Evolutionary conservation across 139 green algal species (phyloP), one percentile per base, ranked within the genome.

Genomic region (Chlorella sp.): DNA sequence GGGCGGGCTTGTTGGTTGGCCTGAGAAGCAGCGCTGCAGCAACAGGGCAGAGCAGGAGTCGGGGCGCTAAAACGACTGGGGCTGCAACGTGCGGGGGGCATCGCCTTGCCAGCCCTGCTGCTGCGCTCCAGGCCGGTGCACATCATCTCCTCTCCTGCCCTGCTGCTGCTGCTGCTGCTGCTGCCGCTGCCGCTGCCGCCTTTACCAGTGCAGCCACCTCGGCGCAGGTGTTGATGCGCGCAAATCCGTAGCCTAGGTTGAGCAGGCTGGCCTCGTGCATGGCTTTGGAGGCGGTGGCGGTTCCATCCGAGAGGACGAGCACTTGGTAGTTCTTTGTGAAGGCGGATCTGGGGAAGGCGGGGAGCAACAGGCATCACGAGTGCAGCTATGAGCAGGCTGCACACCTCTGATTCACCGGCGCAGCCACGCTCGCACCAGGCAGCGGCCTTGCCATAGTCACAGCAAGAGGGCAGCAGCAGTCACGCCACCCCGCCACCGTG

Each of bases 301-400:
- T 86, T 41, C 82, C 72, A 36, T 86, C 82, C 2, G 38, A 60
- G 0, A 80, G 73, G 38, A 86, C 73, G 9, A 86, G 32, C 17
- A 86, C 82, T 8, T 74, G 48, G 58, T 68, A 82, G 73, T 76
- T 56, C 32, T 86, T 73, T 26, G 58, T 82, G 82, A 86, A 86
- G 26, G 82, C 82, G 22, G 81, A 81, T 24, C 76, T 81, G 43
- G 17, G 40, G 30, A 16, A 44, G 68, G 38, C 4, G 38, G 38
- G 68, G 32, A 19, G 68, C 13, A 51, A 19, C 24, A 28, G 68
- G 16, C 19, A 28, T 36, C 68, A 46, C 4, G 14, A 3, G 38
- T 60, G 51, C 14, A 4, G 38, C 8, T 75, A 32, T 34, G 68
- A 75, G n/a, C 34, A 43, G 34, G 11, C 7, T 11, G n/a, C n/a